phyloP scores from a whole-genome alignment of 2,329 filamentous ascomycete genomes.

The Trichoderma arundinaceum region DNA sequence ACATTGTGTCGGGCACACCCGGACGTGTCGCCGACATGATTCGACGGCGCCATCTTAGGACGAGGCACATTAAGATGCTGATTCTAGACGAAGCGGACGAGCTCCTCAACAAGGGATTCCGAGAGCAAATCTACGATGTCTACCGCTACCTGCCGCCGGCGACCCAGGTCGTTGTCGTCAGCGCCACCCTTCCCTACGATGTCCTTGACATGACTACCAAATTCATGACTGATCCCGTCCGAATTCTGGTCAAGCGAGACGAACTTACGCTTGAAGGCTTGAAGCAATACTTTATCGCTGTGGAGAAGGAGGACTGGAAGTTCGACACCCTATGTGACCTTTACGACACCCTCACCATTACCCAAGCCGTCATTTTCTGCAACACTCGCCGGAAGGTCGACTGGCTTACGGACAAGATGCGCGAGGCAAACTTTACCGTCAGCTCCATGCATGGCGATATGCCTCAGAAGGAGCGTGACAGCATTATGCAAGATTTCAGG shows the following conservation, averaged over 20 bases:
- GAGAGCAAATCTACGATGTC: slow-evolving; percentile 98
- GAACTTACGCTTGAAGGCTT: slow-evolving; percentile 96
- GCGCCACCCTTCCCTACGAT: slow-evolving; percentile 94
- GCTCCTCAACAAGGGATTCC: slow-evolving; percentile 87
- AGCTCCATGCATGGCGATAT: slow-evolving; percentile 99
- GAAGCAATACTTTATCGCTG: slow-evolving; percentile 99
- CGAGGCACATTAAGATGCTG: slow-evolving; percentile 68
- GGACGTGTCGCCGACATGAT: slow-evolving; percentile 81
- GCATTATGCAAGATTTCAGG: slow-evolving; percentile 98
- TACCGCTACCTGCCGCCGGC: slow-evolving; percentile 96
- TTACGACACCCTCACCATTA: slow-evolving; percentile 98
- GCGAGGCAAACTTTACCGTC: slow-evolving; percentile 97
- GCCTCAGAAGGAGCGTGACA: slow-evolving; percentile 97
- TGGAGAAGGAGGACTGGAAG: slow-evolving; percentile 99
- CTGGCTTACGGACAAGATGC: slow-evolving; percentile 99
- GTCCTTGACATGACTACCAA: slow-evolving; percentile 99
- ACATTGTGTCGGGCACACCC: slow-evolving; percentile 97
- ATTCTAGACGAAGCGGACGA: slow-evolving; percentile 67
- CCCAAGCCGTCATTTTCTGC: slow-evolving; percentile 99
- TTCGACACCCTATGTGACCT: slow-evolving; percentile 98
- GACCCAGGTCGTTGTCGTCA: slow-evolving; percentile 98
- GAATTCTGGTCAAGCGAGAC: slow-evolving; percentile 97
- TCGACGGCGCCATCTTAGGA: slow-evolving; percentile 61
- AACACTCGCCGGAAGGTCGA: slow-evolving; percentile 99
- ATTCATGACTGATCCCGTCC: slow-evolving; percentile 98